These are phyloP conservation scores for Handroanthus guayacan DNA, from an alignment of 257 asterid genomes.

Conservation along the genomic window DNA sequence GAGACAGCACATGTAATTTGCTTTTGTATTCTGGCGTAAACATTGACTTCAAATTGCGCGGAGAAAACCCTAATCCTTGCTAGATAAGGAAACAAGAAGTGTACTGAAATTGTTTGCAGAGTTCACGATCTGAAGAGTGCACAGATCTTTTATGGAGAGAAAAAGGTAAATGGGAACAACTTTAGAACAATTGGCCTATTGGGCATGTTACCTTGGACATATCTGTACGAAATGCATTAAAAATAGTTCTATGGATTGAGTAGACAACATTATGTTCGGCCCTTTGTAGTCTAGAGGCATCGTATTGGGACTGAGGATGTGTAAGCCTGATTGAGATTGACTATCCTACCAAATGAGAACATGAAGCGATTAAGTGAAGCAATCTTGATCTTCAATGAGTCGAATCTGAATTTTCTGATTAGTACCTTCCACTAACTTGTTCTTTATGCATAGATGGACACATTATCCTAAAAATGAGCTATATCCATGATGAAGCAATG, in stretches of 20 bases:
- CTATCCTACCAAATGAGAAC: neutral
- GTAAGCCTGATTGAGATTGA: neutral
- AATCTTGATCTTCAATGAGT: neutral
- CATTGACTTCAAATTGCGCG: conserved; percentile 6
- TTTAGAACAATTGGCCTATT: neutral
- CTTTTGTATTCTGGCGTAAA: neutral
- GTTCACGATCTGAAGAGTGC: neutral
- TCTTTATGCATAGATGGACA: neutral
- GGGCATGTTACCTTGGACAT: neutral
- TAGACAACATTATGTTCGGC: too few relatives aligned
- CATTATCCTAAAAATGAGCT: neutral
- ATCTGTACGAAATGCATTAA: neutral
- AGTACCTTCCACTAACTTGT: neutral
- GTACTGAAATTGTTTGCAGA: conserved; percentile 11
- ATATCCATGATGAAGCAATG: neutral
- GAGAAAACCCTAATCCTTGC: neutral
- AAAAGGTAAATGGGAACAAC: neutral
- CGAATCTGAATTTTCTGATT: neutral
- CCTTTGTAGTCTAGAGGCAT: neutral
- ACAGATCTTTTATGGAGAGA: neutral
- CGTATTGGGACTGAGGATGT: neutral
- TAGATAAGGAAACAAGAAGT: neutral
- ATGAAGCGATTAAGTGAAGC: neutral
- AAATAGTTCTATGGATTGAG: neutral
- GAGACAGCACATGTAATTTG: neutral